These are phyloP conservation scores for Lepidium campestre DNA, from an alignment of 441 rosid species.

Conservation along the genomic window DNA sequence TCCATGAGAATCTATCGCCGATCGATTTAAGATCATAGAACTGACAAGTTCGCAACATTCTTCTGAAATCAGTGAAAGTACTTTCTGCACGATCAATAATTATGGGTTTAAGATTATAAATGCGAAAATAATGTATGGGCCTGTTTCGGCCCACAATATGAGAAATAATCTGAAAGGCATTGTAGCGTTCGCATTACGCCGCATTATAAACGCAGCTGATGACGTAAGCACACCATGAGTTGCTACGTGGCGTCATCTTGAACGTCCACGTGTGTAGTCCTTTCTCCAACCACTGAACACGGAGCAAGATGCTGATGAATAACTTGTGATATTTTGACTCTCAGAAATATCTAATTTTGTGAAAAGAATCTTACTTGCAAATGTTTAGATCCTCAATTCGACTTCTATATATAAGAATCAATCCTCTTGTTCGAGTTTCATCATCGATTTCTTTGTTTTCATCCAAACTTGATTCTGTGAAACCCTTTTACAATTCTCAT, in stretches of 20 bases:
- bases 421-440: constrained; percentile 9
- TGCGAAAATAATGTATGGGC: too few relatives aligned
- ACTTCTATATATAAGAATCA: constrained; percentile 15
- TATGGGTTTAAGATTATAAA: too few relatives aligned
- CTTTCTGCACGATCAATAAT: too few relatives aligned
- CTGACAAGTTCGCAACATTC: too few relatives aligned
- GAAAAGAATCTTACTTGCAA: neutral
- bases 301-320: neutral
- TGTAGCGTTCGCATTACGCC: constrained; percentile 3
- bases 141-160: neutral
- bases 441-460: constrained; percentile 6
- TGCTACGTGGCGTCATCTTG: neutral
- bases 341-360: neutral
- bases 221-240: neutral
- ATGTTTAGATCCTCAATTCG: constrained; percentile 35
- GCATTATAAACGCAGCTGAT: neutral
- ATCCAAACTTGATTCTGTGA: constrained; percentile 19
- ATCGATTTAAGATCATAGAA: too few relatives aligned
- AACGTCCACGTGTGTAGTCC: constrained; percentile 18
- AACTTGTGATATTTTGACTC: neutral
- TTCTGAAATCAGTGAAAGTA: too few relatives aligned
- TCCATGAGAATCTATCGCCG: too few relatives aligned
- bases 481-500: constrained; percentile 21
- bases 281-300: constrained; percentile 11
- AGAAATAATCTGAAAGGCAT: neutral